Evolutionary conservation across 2,329 filamentous ascomycete genomes (phyloP).

Genomic region (Xylariaceae sp.): DNA sequence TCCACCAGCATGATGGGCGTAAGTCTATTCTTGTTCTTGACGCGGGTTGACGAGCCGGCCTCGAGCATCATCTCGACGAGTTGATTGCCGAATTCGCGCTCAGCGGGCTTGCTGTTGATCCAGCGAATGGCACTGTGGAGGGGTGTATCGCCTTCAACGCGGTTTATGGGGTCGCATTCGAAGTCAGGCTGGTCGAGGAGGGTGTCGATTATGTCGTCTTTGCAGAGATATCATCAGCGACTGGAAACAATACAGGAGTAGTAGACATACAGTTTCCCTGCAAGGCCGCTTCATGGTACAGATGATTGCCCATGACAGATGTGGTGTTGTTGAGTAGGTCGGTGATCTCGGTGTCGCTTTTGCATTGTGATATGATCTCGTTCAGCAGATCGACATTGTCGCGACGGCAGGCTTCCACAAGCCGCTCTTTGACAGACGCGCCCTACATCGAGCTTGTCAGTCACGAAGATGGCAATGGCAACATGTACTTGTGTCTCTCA

Average conservation of each 20-base stretch:
- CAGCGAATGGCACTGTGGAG: conserved; percentile 75
- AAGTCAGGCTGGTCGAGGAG: conserved; percentile 80
- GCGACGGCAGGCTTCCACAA: conserved; percentile 88
- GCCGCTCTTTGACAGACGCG: conserved; percentile 76
- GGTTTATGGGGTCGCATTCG: conserved; percentile 76
- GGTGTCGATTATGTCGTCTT: conserved; percentile 75
- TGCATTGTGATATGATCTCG: conserved; percentile 63
- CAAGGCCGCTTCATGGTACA: conserved; percentile 83
- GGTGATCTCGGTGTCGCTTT: conserved; percentile 63
- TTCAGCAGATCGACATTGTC: conserved; percentile 85
- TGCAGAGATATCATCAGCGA: background rate
- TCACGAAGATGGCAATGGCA: no score
- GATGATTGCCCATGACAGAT: conserved; percentile 81
- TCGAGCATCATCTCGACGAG: conserved; percentile 79
- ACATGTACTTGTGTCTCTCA: no score
- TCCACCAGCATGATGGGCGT: conserved; percentile 71
- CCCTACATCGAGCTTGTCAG: conserved; percentile 50
- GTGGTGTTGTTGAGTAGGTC: conserved; percentile 79
- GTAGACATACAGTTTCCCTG: conserved; percentile 73
- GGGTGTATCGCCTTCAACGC: conserved; percentile 70
- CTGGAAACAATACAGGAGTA: background rate
- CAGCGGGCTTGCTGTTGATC: conserved; percentile 64
- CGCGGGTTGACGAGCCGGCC: conserved; percentile 59
- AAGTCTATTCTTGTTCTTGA: conserved; percentile 68
- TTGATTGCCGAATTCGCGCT: conserved; percentile 60